Conservation (phyloP, 2,329 filamentous ascomycete genomes). For the Knufia petricola region DNA sequence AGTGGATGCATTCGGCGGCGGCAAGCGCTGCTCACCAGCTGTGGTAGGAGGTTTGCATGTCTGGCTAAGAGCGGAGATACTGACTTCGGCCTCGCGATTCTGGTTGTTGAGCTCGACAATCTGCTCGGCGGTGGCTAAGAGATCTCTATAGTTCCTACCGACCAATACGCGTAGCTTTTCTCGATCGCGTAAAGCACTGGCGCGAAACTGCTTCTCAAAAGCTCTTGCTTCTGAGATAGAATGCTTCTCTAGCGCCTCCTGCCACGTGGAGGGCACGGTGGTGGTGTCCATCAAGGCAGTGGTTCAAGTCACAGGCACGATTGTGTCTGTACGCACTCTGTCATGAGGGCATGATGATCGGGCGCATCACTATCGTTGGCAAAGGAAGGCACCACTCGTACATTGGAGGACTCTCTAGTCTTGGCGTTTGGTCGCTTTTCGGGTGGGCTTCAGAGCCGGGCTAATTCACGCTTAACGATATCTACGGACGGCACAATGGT, state of each 20-base stretch:
- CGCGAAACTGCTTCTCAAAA: conserved; percentile 55
- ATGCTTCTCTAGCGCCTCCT: conserved; percentile 55
- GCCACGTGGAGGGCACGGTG: conserved; percentile 50
- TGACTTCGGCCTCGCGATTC: conserved; percentile 63
- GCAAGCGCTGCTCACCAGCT: conserved; percentile 1
- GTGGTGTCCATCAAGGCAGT: not conserved
- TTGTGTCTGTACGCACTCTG: not conserved
- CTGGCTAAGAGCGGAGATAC: conserved; percentile 62
- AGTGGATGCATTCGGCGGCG: conserved; percentile 10
- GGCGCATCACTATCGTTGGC: no score
- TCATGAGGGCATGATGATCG: not conserved
- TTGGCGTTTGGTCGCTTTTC: no score
- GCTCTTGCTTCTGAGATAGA: conserved; percentile 53
- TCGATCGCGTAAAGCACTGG: conserved; percentile 53
- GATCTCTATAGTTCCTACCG: conserved; percentile 68
- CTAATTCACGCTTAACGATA: no score
- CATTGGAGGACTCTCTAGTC: no score
- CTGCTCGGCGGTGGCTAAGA: conserved; percentile 85
- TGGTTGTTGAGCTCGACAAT: conserved; percentile 81
- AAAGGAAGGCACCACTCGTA: no score
- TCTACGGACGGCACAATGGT: no score
- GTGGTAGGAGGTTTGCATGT: conserved; percentile 56
- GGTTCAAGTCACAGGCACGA: not conserved
- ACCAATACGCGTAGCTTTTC: conserved; percentile 58
- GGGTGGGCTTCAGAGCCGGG: no score